A percentile compares a stretch with the other conserved stretches of the same genome.
phyloP scores from a whole-genome alignment of 2,329 filamentous ascomycete genomes.

The Ceratocystis albifundus region DNA sequence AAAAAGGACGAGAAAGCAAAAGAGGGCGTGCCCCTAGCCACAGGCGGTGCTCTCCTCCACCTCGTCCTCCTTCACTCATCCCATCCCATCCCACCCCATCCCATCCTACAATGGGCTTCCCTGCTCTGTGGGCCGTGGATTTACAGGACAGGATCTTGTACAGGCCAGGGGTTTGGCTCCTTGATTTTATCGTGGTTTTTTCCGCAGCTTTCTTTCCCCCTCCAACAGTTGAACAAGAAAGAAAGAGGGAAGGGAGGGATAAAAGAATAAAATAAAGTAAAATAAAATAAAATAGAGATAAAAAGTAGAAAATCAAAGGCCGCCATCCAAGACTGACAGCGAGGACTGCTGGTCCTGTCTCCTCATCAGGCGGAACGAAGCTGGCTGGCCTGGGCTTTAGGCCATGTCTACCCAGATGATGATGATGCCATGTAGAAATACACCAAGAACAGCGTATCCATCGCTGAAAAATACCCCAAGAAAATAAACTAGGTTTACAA shows the following conservation, averaged over 20 bases:
- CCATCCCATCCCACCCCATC: background rate
- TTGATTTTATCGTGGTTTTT: conserved; percentile 4
- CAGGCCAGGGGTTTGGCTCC: background rate
- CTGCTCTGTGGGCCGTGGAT: background rate
- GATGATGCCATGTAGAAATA: background rate
- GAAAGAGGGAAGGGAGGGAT: background rate
- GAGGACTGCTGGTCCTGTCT: background rate
- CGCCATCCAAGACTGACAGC: background rate
- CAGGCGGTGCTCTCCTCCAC: background rate
- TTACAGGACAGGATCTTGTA: conserved; percentile 7
- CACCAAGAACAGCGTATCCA: background rate
- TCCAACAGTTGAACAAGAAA: background rate
- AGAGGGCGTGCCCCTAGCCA: conserved; percentile 8
- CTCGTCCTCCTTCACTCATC: background rate
- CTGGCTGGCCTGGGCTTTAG: background rate
- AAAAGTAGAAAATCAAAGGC: background rate
- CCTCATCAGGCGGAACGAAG: background rate
- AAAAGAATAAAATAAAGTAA: background rate
- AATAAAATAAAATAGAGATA: background rate
- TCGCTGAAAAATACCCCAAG: too few relatives aligned
- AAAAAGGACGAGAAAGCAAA: background rate
- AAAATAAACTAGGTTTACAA: too few relatives aligned
- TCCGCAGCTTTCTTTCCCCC: background rate
- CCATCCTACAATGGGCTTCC: background rate
- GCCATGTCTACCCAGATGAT: background rate